Evolutionary conservation across 164 flowering plant species (phyloP).

Genomic region (Malania oleifera): DNA sequence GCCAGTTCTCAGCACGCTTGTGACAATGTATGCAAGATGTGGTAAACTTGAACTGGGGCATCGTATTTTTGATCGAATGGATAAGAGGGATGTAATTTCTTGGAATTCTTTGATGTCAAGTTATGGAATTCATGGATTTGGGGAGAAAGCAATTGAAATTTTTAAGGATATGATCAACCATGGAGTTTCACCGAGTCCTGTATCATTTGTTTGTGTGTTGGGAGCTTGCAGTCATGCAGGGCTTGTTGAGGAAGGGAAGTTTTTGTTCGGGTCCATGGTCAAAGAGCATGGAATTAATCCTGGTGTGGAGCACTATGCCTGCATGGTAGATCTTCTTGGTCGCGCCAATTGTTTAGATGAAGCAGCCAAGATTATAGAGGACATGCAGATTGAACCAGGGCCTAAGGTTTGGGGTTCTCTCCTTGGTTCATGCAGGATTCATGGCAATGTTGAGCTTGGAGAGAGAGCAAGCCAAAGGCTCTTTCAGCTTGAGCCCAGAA

Average conservation of each 20-base stretch:
- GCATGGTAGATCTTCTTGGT: constrained; percentile 81
- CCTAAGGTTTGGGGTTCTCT: constrained; percentile 71
- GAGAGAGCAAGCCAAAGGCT: constrained; percentile 60
- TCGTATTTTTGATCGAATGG: constrained; percentile 52
- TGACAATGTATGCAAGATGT: constrained; percentile 76
- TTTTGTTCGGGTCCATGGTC: constrained; percentile 52
- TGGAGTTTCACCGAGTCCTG: constrained; percentile 48
- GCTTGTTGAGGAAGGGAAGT: constrained; percentile 63
- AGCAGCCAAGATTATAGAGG: constrained; percentile 56
- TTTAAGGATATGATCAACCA: constrained; percentile 43
- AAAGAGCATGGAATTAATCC: constrained; percentile 43
- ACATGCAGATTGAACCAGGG: constrained; percentile 64
- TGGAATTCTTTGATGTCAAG: constrained; percentile 76
- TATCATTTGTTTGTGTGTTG: constrained; percentile 56
- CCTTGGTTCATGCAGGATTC: constrained; percentile 74
- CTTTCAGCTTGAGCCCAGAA: constrained; percentile 64
- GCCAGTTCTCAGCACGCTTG: constrained; percentile 52
- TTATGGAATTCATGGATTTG: constrained; percentile 62
- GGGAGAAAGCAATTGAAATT: constrained; percentile 44
- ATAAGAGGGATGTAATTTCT: constrained; percentile 49
- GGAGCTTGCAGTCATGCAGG: constrained; percentile 80
- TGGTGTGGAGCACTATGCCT: constrained; percentile 64
- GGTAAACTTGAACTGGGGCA: constrained; percentile 50
- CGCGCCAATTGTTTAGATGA: constrained; percentile 64
- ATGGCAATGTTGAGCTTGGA: constrained; percentile 64